These are phyloP conservation scores for Lophium mytilinum DNA, from an alignment of 495 filamentous ascomycete species.

Conservation along the genomic window DNA sequence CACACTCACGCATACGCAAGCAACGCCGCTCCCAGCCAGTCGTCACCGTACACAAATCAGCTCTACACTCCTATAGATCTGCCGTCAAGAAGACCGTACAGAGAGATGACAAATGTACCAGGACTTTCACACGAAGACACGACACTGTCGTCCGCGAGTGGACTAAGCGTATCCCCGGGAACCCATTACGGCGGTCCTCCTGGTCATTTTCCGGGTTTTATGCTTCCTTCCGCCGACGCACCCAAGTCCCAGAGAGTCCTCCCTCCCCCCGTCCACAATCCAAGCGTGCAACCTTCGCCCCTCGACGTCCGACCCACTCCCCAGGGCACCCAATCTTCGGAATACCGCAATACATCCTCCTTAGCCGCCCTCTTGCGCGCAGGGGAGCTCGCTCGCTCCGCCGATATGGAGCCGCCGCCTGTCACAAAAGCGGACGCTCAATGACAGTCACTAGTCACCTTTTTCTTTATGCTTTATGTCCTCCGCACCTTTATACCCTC, in stretches of 20 bases:
- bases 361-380: conserved; percentile 22
- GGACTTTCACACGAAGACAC: conserved; percentile 25
- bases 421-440: not conserved
- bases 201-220: conserved; percentile 4
- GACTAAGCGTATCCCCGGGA: not conserved
- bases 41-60: conserved; percentile 3
- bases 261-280: conserved; percentile 21
- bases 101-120: conserved; percentile 13
- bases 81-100: conserved; percentile 10
- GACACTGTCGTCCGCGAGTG: conserved; percentile 24
- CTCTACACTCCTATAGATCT: conserved; percentile 10
- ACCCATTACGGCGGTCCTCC: not conserved
- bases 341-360: conserved; percentile 9
- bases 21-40: conserved; percentile 5
- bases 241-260: conserved; percentile 18
- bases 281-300: conserved; percentile 10
- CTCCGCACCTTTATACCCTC: not conserved
- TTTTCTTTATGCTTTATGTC: not conserved
- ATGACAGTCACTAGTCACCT: not conserved
- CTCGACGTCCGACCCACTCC: conserved; percentile 14
- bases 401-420: conserved; percentile 9
- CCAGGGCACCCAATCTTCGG: conserved; percentile 5
- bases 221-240: conserved; percentile 7
- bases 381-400: conserved; percentile 19
- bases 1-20: not conserved